Base-by-base conservation (phyloP, 1,284 basidiomycete species). In the Tilletia horrida region DNA sequence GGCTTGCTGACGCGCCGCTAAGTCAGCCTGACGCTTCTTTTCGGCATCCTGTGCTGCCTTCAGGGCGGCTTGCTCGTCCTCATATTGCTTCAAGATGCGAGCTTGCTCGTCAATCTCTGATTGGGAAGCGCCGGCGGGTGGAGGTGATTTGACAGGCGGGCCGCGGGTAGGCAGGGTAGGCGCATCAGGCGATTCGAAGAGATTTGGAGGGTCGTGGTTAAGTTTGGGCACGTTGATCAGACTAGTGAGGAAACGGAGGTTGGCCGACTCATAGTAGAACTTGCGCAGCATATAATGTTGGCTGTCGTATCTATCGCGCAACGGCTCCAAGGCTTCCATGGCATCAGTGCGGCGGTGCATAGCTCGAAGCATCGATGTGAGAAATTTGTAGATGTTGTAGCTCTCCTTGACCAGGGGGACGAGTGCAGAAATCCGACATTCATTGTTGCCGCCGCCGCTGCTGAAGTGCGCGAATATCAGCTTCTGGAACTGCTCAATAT, bases 41-140 rank as follows among this genome's bases (percentile, higher is more conserved):
- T 96, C 95, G 0, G 87, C 87, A 72, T 93, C 91, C 64, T 92
- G 88, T 71, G 90, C 87, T 29, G 90, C 86, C 57, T 88, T 86
- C 31, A 97, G 84, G 1, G 90, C 88, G 25, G 88, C 87, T 79
- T 98, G 96, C 82, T 97, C 93, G 61, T 93, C 90, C 83, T 98
- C 96, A 80, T 97, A 98, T 82, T 97, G 88, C 80, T 95, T 94
- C 68, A 99, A 87, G 87, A 98, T 89, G 23, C 91, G 90, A 8
- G 91, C 91, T 84, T 99, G 96, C 82, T 97, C 93, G 67, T 88
- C 89, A 68, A 97, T 88, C 77, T 91, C 90, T 2, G 88, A 66
- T 69, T 81, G 80, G 2, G 80, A 75, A 0, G 78, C 77, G 50
- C 75, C 74, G 0, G 71, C 61, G 4, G 72, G 67, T 8, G 73